Percentiles rank a stretch among this genome's conserved stretches.
Evolutionary conservation across 2,329 filamentous ascomycete species (phyloP).

Genomic region (Diaporthe helianthi): DNA sequence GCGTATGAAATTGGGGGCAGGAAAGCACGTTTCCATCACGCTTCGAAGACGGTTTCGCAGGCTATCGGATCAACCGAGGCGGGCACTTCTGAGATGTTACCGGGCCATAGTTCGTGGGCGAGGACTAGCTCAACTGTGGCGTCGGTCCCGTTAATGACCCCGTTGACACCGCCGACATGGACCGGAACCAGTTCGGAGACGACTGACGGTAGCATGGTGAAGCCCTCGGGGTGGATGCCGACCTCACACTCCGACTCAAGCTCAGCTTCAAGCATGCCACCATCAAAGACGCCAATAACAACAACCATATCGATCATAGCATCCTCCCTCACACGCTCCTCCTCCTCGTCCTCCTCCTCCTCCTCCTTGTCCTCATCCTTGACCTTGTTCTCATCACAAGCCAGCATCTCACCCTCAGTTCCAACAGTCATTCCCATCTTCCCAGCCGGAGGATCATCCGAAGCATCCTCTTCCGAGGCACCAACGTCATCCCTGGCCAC

Average conservation of each 20-base stretch:
- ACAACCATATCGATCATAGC: constrained; percentile 17
- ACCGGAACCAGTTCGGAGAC: background rate
- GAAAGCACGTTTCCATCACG: background rate
- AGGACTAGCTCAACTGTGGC: background rate
- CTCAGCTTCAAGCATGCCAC: background rate
- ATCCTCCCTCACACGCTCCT: background rate
- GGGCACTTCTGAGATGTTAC: background rate
- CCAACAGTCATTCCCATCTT: constrained; percentile 5
- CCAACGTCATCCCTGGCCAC: constrained; percentile 7
- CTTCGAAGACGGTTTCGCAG: background rate
- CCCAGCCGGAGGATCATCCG: background rate
- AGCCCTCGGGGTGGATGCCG: background rate
- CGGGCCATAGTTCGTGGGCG: background rate
- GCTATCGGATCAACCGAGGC: background rate
- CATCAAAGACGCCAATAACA: background rate
- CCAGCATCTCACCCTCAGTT: background rate
- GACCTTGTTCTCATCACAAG: background rate
- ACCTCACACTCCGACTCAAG: background rate
- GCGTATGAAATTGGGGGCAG: background rate
- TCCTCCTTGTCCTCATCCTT: background rate
- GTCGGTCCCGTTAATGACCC: background rate
- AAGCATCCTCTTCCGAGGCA: background rate
- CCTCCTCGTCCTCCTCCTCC: background rate
- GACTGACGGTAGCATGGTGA: background rate
- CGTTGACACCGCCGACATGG: background rate